These are phyloP conservation scores for Adenanthera pavonina DNA, from an alignment of 306 rosid species.

Conservation along the genomic window DNA sequence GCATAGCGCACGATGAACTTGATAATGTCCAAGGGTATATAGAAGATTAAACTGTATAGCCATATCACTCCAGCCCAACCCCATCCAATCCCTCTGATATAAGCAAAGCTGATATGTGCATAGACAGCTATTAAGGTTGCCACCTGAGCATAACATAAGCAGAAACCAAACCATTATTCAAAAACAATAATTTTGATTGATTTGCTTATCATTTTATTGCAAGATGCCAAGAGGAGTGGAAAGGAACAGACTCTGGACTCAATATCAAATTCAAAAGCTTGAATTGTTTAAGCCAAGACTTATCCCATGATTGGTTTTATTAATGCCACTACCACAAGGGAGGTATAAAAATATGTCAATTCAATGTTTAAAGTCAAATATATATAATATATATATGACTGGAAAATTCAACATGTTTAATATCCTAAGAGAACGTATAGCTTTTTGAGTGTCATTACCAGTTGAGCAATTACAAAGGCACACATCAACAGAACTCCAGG, in stretches of 20 bases:
- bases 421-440: constrained; percentile 20
- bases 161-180: constrained; percentile 31
- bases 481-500: constrained; percentile 79
- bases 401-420: not conserved
- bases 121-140: constrained; percentile 82
- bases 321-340: not conserved
- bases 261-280: not conserved
- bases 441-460: constrained; percentile 53
- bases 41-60: constrained; percentile 78
- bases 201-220: not conserved
- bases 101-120: constrained; percentile 75
- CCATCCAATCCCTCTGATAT: constrained; percentile 85
- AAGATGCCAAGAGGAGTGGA: not conserved
- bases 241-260: not conserved
- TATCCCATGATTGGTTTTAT: not conserved
- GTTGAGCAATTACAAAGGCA: constrained; percentile 81
- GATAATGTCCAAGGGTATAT: constrained; percentile 76
- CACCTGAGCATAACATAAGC: constrained; percentile 53
- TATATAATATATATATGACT: not conserved
- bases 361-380: not conserved
- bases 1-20: constrained; percentile 77
- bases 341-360: not conserved
- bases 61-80: constrained; percentile 90
- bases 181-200: constrained; percentile 13
- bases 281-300: not conserved